Conservation (phyloP, 495 filamentous ascomycete genomes). For the Bacidia rubella region DNA sequence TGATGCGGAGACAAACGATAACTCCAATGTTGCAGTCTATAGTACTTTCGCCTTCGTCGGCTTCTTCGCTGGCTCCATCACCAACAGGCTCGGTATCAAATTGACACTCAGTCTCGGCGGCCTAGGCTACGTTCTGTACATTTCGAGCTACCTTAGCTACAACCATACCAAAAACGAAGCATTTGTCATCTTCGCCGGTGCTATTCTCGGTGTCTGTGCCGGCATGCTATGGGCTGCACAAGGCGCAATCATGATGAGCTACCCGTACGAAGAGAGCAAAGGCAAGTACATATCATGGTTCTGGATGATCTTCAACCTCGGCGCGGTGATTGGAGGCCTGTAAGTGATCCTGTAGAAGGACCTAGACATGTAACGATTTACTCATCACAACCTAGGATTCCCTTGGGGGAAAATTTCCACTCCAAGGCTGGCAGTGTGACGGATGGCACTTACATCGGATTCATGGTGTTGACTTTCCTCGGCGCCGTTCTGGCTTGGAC, state of each 20-base stretch:
- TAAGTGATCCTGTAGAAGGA: slow-evolving; percentile 18
- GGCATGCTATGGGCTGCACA: slow-evolving; percentile 38
- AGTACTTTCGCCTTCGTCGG: slow-evolving; percentile 39
- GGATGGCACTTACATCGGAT: slow-evolving; percentile 39
- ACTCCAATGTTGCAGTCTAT: slow-evolving; percentile 49
- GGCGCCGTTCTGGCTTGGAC: slow-evolving; percentile 47
- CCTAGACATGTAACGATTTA: too few species aligned
- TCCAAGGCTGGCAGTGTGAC: slow-evolving; percentile 27
- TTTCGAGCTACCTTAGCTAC: slow-evolving; percentile 39
- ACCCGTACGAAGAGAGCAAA: slow-evolving; percentile 33
- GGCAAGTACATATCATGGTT: slow-evolving; percentile 38
- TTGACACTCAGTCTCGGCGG: slow-evolving; percentile 31
- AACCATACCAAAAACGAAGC: slow-evolving; percentile 58
- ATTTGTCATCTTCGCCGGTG: slow-evolving; percentile 57
- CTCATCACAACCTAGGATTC: slow-evolving; percentile 30
- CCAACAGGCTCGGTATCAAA: slow-evolving; percentile 33
- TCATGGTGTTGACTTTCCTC: slow-evolving; percentile 34
- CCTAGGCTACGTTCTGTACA: slow-evolving; percentile 33
- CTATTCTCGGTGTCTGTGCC: slow-evolving; percentile 34
- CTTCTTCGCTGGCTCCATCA: slow-evolving; percentile 40
- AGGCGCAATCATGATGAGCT: slow-evolving; percentile 42
- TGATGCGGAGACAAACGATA: slow-evolving; percentile 27
- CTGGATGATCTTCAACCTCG: slow-evolving; percentile 42
- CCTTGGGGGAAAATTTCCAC: slow-evolving; percentile 35
- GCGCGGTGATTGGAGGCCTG: slow-evolving; percentile 36